Conservation (phyloP, 352 stramenopile genomes). For the Pythium pectinolyticum region DNA sequence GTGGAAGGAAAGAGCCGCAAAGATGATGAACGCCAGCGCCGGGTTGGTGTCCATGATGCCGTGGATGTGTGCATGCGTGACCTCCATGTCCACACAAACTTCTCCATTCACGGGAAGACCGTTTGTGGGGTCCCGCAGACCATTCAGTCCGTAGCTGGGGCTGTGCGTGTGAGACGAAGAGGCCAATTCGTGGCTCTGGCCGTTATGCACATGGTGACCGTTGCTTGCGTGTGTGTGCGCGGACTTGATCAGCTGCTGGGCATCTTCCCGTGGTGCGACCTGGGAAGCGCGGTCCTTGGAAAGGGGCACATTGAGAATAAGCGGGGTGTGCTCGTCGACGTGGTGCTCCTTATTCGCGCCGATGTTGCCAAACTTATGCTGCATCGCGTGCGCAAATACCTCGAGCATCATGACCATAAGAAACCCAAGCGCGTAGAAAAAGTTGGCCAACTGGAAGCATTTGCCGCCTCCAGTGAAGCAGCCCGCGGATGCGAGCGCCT, state of each 20-base stretch:
- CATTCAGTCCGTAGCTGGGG: conserved; percentile 12
- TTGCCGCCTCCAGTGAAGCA: conserved; percentile 40
- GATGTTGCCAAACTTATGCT: conserved; percentile 35
- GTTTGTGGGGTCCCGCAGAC: conserved; percentile 11
- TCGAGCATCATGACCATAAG: conserved; percentile 75
- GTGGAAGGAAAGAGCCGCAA: conserved; percentile 80
- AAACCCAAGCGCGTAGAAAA: conserved; percentile 80
- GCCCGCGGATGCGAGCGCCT: conserved; percentile 43
- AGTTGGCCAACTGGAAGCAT: conserved; percentile 79
- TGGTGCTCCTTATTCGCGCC: background rate
- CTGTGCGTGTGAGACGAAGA: background rate
- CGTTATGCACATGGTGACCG: background rate
- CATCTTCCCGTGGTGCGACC: conserved; percentile 1
- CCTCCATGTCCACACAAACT: conserved; percentile 25
- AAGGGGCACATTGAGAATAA: conserved; percentile 26
- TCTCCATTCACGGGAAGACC: conserved; percentile 12
- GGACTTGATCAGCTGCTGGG: background rate
- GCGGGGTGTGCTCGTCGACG: conserved; percentile 28
- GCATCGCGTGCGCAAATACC: conserved; percentile 60
- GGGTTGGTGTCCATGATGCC: conserved; percentile 63
- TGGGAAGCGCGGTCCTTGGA: conserved; percentile 1
- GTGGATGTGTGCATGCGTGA: conserved; percentile 61
- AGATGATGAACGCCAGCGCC: conserved; percentile 71
- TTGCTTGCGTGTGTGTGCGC: background rate
- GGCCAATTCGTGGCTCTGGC: conserved; percentile 3